A percentile compares a stretch with the other conserved stretches of the same genome.
Evolutionary conservation across 1,139 yeast species (phyloP).

Genomic region (Arxiozyma heterogenica): DNA sequence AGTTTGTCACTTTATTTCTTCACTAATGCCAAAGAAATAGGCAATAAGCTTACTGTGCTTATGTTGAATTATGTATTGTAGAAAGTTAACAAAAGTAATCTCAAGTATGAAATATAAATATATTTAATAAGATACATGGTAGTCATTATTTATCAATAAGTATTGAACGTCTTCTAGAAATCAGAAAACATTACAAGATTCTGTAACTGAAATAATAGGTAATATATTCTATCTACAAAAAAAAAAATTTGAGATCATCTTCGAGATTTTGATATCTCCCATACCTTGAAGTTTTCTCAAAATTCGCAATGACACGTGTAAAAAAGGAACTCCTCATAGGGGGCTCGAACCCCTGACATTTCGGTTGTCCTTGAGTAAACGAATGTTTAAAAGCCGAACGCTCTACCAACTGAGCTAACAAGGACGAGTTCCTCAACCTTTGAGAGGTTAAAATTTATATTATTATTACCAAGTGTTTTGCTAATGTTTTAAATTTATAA

Average conservation of each 20-base stretch:
- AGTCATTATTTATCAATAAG: too few species aligned
- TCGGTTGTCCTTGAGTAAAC: conserved; percentile 30
- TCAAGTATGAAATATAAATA: too few species aligned
- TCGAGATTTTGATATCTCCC: neutral
- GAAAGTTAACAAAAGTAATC: neutral
- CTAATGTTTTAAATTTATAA: too few species aligned
- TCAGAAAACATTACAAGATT: neutral
- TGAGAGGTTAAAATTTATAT: too few species aligned
- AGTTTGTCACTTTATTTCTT: neutral
- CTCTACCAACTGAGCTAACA: conserved; percentile 33
- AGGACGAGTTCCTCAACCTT: conserved; percentile 22
- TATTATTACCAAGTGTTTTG: too few species aligned
- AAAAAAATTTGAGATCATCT: neutral
- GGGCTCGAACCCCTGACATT: conserved; percentile 36
- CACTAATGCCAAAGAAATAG: neutral
- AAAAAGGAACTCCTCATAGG: conserved; percentile 32
- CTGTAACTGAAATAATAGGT: neutral
- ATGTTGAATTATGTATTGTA: too few species aligned
- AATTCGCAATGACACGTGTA: conserved; percentile 4
- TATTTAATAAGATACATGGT: too few species aligned
- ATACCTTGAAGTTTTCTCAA: neutral
- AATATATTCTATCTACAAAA: too few species aligned
- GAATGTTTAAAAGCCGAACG: conserved; percentile 32
- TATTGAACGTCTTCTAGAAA: too few species aligned
- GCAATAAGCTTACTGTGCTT: neutral